A percentile compares a stretch with the other conserved stretches of the same genome.
phyloP scores from a whole-genome alignment of 2,329 filamentous ascomycete species.

The Tolypocladium nubicola region DNA sequence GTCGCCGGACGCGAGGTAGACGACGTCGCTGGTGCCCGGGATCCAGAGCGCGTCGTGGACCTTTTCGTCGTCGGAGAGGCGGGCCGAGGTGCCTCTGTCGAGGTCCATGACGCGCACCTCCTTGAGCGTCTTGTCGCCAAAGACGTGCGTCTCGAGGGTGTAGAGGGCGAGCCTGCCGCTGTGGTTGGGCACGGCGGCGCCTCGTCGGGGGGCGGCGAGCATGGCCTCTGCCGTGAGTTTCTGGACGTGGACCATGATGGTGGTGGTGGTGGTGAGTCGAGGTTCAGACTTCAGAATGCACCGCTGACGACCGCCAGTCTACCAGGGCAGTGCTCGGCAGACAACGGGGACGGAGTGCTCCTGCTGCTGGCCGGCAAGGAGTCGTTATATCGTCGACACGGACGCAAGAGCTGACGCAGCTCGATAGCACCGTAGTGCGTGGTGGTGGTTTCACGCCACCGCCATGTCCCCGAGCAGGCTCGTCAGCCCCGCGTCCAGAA shows the following conservation, averaged over 20 bases:
- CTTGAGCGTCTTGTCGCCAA: constrained; percentile 17
- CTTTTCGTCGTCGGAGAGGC: constrained; percentile 14
- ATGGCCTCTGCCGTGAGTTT: constrained; percentile 22
- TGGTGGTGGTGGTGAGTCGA: background rate
- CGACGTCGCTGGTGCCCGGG: constrained; percentile 11
- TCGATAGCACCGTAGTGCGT: background rate
- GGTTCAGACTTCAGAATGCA: background rate
- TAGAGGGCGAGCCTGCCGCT: constrained; percentile 29
- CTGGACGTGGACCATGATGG: constrained; percentile 8
- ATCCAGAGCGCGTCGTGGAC: constrained; percentile 26
- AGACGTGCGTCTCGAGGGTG: constrained; percentile 26
- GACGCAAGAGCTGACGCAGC: background rate
- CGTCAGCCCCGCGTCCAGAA: too few relatives aligned
- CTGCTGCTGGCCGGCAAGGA: background rate
- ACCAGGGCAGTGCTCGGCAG: too few relatives aligned
- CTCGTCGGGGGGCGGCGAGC: constrained; percentile 17
- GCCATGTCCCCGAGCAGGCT: too few relatives aligned
- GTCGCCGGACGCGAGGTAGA: constrained; percentile 10
- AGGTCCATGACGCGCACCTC: constrained; percentile 24
- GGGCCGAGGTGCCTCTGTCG: constrained; percentile 13
- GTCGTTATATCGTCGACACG: background rate
- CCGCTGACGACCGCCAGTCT: background rate
- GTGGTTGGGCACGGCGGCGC: constrained; percentile 26
- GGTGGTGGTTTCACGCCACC: too few relatives aligned
- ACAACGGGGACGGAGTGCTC: too few relatives aligned